These are phyloP conservation scores for Dorcoceras hygrometricum DNA, from an alignment of 257 asterid species.

Conservation along the genomic window DNA sequence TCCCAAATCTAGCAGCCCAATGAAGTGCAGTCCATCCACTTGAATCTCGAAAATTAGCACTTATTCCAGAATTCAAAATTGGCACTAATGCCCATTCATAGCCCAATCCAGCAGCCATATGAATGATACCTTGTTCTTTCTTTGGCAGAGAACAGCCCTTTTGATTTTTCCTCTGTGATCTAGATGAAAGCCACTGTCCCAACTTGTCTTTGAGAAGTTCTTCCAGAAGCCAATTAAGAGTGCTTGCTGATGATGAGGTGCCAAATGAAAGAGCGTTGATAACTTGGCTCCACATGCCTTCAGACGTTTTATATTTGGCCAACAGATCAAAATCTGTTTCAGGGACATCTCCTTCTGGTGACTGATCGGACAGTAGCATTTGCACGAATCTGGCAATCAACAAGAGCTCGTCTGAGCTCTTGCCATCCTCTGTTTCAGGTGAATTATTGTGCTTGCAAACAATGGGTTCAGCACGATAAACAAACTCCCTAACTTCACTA, in stretches of 20 bases:
- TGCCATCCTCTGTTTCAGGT: slow-evolving; percentile 43
- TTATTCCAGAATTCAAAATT: slow-evolving; percentile 68
- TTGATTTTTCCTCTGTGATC: slow-evolving; percentile 35
- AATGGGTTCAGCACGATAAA: slow-evolving; percentile 55
- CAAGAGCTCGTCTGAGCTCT: slow-evolving; percentile 64
- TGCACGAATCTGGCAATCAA: slow-evolving; percentile 74
- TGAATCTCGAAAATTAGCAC: slow-evolving; percentile 77
- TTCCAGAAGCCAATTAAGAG: slow-evolving; percentile 77
- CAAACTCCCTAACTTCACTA: slow-evolving; percentile 84
- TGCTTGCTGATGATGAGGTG: slow-evolving; percentile 47
- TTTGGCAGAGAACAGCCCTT: slow-evolving; percentile 50
- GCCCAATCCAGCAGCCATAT: slow-evolving; percentile 89
- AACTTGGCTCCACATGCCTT: slow-evolving; percentile 66
- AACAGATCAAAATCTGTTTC: slow-evolving; percentile 43
- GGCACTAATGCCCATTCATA: slow-evolving; percentile 95
- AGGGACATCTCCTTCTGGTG: slow-evolving; percentile 37
- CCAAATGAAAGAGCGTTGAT: slow-evolving; percentile 61
- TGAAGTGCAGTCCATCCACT: slow-evolving; percentile 98
- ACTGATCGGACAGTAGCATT: slow-evolving; percentile 60
- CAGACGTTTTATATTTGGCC: slow-evolving; percentile 45
- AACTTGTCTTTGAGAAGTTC: slow-evolving; percentile 85
- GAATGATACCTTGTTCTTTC: slow-evolving; percentile 93
- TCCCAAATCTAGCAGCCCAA: slow-evolving; percentile 98
- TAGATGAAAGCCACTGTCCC: slow-evolving; percentile 68
- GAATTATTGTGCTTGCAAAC: slow-evolving; percentile 34